phyloP scores from a whole-genome alignment of 192 early-diverging fungal genomes.

The Podila epigama region DNA sequence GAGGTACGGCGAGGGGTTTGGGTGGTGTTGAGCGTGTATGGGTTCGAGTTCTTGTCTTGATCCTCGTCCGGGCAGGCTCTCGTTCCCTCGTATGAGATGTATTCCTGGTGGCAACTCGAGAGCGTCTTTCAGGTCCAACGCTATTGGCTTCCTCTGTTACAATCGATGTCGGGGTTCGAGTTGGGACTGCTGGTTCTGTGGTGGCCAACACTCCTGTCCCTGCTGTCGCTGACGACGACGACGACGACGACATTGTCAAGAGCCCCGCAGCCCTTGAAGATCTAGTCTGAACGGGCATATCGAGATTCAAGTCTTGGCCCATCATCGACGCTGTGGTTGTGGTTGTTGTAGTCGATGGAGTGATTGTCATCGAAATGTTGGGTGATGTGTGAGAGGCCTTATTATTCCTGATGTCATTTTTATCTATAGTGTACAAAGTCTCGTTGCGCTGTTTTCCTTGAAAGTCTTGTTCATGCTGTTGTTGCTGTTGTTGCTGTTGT shows the following conservation, averaged over 20 bases:
- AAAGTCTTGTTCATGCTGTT: not conserved
- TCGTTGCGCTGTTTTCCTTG: conserved; percentile 11
- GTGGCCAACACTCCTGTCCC: conserved; percentile 2
- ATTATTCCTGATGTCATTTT: not conserved
- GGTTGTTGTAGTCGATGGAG: not conserved
- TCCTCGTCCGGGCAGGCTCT: conserved; percentile 19
- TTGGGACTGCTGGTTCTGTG: conserved; percentile 1
- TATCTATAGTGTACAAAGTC: conserved; percentile 22
- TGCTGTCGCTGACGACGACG: conserved; percentile 2
- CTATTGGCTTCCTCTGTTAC: conserved; percentile 3
- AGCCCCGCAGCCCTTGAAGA: conserved; percentile 11
- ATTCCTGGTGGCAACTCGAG: conserved; percentile 27
- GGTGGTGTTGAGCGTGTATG: conserved; percentile 17
- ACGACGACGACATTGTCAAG: not conserved
- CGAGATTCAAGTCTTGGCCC: conserved; percentile 16
- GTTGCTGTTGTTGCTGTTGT: conserved; percentile 20
- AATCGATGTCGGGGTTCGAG: conserved; percentile 23
- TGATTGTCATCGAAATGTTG: not conserved
- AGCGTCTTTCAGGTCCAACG: conserved; percentile 13
- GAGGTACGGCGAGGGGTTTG: conserved; percentile 16
- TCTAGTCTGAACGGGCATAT: conserved; percentile 32
- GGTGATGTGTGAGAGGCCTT: not conserved
- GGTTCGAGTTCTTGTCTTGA: conserved; percentile 20
- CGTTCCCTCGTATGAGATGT: conserved; percentile 37
- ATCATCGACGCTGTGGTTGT: conserved; percentile 4